Evolutionary conservation across 176 grass and related monocot genomes (phyloP).

Genomic region (Microstegium vimineum): DNA sequence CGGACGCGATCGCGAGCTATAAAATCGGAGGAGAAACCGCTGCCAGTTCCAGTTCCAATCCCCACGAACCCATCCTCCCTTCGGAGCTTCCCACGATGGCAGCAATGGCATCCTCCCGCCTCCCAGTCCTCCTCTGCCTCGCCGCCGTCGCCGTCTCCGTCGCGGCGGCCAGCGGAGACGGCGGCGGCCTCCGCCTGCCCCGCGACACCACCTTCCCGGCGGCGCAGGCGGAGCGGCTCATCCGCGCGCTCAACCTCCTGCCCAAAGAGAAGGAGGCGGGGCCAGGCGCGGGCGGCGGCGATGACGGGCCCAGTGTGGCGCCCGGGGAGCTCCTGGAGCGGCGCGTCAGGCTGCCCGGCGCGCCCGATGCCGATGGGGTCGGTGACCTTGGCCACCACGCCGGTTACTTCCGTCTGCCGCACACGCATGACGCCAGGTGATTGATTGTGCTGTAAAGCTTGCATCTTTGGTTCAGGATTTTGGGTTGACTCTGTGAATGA

Average conservation of each 20-base stretch:
- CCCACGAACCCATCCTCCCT: no score
- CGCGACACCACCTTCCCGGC: constrained; percentile 41
- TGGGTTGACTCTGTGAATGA: background rate
- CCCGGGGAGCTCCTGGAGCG: constrained; percentile 65
- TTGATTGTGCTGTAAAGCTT: background rate
- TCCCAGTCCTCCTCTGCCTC: constrained; percentile 19
- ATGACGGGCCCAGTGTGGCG: background rate
- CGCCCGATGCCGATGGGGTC: constrained; percentile 24
- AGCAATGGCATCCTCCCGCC: background rate
- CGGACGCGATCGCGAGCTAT: constrained; percentile 7
- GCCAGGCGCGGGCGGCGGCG: background rate
- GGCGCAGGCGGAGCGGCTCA: constrained; percentile 64
- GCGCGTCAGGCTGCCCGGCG: constrained; percentile 44
- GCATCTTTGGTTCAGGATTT: background rate
- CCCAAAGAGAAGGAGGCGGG: constrained; percentile 36
- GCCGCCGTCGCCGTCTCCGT: background rate
- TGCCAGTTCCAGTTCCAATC: background rate
- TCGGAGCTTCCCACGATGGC: background rate
- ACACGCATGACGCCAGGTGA: constrained; percentile 82
- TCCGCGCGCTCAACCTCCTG: constrained; percentile 78
- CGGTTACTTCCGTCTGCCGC: constrained; percentile 86
- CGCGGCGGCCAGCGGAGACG: background rate
- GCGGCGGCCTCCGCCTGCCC: constrained; percentile 34
- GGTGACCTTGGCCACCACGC: constrained; percentile 82
- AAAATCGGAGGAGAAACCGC: constrained; percentile 28